These are phyloP conservation scores for Talaromyces piceae DNA, from an alignment of 2,329 filamentous ascomycete species.

Conservation along the genomic window DNA sequence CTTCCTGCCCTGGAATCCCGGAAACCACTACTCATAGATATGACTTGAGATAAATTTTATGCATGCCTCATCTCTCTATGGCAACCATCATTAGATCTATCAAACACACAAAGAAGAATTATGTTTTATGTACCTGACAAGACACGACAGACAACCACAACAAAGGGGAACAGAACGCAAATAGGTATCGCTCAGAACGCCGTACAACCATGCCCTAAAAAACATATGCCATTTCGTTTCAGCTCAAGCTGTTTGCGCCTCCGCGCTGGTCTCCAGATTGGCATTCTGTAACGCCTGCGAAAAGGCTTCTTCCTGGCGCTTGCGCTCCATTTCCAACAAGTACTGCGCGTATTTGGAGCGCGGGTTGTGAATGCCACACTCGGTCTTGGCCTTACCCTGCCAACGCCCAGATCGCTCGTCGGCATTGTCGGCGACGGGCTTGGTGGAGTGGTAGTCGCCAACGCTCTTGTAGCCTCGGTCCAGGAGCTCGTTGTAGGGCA, in stretches of 20 bases:
- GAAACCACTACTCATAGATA: too few relatives aligned
- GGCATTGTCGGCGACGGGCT: conserved; percentile 80
- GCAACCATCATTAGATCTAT: background rate
- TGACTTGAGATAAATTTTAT: too few relatives aligned
- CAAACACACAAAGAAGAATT: background rate
- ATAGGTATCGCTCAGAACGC: background rate
- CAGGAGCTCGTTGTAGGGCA: conserved; percentile 88
- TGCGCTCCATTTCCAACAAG: conserved; percentile 63
- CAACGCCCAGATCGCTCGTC: conserved; percentile 94
- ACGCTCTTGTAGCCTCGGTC: conserved; percentile 96
- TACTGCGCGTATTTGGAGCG: conserved; percentile 87
- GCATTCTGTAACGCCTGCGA: conserved; percentile 34
- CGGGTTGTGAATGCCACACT: conserved; percentile 99
- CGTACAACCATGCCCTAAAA: background rate
- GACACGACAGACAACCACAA: too few relatives aligned
- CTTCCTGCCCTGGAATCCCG: too few relatives aligned
- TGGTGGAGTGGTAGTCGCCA: conserved; percentile 96
- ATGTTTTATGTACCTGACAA: background rate
- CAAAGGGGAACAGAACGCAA: background rate
- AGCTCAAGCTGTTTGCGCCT: background rate
- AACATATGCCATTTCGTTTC: background rate
- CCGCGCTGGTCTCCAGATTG: conserved; percentile 15
- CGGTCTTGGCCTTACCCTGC: conserved; percentile 93
- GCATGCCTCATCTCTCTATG: background rate
- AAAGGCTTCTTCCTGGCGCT: conserved; percentile 54